Percentiles rank a stretch among this genome's conserved stretches.
These are phyloP conservation scores for Somion occarium DNA, from an alignment of 1,284 basidiomycete genomes.

Conservation along the genomic window DNA sequence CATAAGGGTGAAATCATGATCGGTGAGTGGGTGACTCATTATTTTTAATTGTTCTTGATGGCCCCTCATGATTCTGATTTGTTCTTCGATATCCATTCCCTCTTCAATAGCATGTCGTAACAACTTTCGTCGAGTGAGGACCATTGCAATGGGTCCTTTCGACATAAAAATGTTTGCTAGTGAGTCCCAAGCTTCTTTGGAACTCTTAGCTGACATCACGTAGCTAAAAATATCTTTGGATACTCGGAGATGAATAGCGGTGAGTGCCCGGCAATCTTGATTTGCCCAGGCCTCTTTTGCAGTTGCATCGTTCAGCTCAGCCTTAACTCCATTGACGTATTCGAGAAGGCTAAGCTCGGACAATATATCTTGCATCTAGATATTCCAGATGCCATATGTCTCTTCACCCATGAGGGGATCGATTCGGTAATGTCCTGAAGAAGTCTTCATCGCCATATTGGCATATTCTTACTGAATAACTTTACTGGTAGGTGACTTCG, in stretches of 20 bases:
- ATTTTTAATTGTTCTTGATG: slow-evolving; percentile 1
- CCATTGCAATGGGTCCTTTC: slow-evolving; percentile 18
- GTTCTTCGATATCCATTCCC: slow-evolving; percentile 8
- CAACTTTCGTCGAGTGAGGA: slow-evolving; percentile 4
- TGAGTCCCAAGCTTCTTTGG: slow-evolving; percentile 23
- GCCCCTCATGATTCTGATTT: slow-evolving; percentile 3
- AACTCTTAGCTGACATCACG: slow-evolving; percentile 15
- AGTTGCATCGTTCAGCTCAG: slow-evolving; percentile 1
- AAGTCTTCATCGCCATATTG: too few relatives aligned
- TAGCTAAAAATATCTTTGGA: slow-evolving; percentile 20
- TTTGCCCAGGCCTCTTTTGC: slow-evolving; percentile 22
- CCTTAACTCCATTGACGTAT: slow-evolving; percentile 13
- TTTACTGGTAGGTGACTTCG: too few relatives aligned
- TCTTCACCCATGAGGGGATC: slow-evolving; percentile 3
- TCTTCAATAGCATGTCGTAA: slow-evolving; percentile 1
- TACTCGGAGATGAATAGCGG: slow-evolving; percentile 22
- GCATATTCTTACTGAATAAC: too few relatives aligned
- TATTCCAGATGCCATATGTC: slow-evolving; percentile 20
- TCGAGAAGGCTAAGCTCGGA: slow-evolving; percentile 19
- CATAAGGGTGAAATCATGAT: slow-evolving; percentile 3
- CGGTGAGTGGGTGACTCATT: neutral
- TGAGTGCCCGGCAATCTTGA: slow-evolving; percentile 21
- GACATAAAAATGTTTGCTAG: slow-evolving; percentile 20
- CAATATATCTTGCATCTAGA: slow-evolving; percentile 27
- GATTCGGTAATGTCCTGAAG: slow-evolving; percentile 9